Evolutionary conservation across 148 eudicot species (phyloP).

Genomic region (Mesembryanthemum crystallinum): DNA sequence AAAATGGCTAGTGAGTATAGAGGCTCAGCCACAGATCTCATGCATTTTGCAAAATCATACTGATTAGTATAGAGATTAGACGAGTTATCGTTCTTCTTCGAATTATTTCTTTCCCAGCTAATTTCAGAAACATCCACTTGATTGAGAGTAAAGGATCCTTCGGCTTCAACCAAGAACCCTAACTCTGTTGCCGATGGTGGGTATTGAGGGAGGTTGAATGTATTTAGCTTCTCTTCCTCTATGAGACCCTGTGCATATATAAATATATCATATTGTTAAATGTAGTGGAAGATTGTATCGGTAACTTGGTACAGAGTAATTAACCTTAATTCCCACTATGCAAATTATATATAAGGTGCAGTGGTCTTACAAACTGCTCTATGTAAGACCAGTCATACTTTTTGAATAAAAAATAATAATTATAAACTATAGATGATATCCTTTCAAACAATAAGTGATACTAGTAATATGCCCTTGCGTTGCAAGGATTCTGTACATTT

Average conservation of each 20-base stretch:
- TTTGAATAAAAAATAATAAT: too few species aligned
- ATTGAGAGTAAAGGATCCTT: conserved; percentile 45
- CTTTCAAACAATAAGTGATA: too few species aligned
- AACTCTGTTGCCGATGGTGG: conserved; percentile 49
- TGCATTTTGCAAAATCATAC: conserved; percentile 25
- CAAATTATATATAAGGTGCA: too few species aligned
- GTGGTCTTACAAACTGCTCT: too few species aligned
- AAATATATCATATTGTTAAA: too few species aligned
- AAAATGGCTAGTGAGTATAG: conserved; percentile 49
- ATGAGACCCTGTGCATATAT: conserved; percentile 57
- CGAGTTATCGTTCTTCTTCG: not conserved
- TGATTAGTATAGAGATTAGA: not conserved
- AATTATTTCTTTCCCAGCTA: conserved; percentile 31
- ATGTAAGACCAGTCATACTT: too few species aligned
- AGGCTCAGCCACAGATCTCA: conserved; percentile 53
- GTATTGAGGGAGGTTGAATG: conserved; percentile 52
- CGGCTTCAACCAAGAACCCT: conserved; percentile 26
- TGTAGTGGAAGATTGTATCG: too few species aligned
- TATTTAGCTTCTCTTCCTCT: conserved; percentile 44
- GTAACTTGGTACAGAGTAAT: too few species aligned
- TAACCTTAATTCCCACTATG: too few species aligned
- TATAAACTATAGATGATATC: too few species aligned
- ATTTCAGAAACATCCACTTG: conserved; percentile 31
- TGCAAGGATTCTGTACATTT: too few species aligned
- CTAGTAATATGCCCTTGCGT: too few species aligned